Percentiles rank a stretch among this genome's conserved stretches.
Conservation (phyloP, 805 yeast genomes). For the Hanseniaspora thailandica region DNA sequence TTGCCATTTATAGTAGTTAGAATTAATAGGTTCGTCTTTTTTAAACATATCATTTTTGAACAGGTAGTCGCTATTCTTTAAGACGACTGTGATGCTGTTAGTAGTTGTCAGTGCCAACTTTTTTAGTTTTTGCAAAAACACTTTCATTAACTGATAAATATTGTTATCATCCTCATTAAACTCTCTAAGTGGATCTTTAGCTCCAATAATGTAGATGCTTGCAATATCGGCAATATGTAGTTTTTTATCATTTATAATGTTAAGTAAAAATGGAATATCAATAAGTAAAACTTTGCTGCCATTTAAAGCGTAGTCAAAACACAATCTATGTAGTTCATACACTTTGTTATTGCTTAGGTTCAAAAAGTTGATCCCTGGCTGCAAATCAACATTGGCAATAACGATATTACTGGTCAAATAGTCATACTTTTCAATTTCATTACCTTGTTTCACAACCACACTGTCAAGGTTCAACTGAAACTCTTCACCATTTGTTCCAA, state of each 20-base stretch:
- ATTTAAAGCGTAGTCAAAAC: background rate
- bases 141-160: background rate
- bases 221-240: background rate
- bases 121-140: background rate
- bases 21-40: background rate
- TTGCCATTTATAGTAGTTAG: conserved; percentile 2
- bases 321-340: background rate
- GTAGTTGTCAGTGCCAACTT: background rate
- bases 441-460: background rate
- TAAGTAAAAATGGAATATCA: conserved; percentile 1
- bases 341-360: background rate
- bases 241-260: background rate
- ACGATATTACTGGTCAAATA: background rate
- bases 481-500: background rate
- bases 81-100: background rate
- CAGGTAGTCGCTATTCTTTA: background rate
- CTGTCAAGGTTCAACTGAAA: background rate
- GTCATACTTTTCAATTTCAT: background rate
- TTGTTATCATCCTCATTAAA: background rate
- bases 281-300: background rate
- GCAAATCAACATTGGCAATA: background rate
- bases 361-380: background rate
- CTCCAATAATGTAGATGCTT: background rate
- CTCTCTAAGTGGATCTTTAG: background rate
- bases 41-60: background rate